These are phyloP conservation scores for Rhizoclosmatium sp. DNA, from an alignment of 192 early-diverging fungal species.

Conservation along the genomic window DNA sequence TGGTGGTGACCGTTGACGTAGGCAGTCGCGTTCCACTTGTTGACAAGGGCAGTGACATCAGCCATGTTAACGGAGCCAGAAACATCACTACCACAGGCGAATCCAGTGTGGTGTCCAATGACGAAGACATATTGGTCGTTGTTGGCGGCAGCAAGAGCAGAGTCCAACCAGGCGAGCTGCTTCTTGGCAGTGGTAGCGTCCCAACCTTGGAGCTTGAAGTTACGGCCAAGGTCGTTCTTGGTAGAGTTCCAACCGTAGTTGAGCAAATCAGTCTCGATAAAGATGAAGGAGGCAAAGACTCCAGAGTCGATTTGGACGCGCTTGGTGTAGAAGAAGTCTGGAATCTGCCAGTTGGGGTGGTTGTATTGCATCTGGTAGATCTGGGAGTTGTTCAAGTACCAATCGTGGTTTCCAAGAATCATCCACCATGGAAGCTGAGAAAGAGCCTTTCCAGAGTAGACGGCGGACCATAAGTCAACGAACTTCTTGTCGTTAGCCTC, in stretches of 20 bases:
- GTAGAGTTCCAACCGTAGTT: constrained; percentile 23
- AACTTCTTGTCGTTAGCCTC: constrained; percentile 16
- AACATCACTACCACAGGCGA: constrained; percentile 17
- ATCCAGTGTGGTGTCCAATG: constrained; percentile 22
- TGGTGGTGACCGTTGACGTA: constrained; percentile 33
- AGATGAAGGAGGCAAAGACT: constrained; percentile 20
- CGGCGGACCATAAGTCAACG: neutral
- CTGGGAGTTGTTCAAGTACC: constrained; percentile 16
- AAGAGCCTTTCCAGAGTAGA: neutral
- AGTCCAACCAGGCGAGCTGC: constrained; percentile 29
- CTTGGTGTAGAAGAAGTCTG: constrained; percentile 27
- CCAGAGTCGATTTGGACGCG: neutral
- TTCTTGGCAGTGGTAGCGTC: neutral
- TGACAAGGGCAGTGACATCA: neutral
- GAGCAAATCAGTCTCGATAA: constrained; percentile 35
- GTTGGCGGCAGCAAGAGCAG: neutral
- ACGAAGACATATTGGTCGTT: constrained; percentile 29
- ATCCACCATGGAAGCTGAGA: constrained; percentile 28
- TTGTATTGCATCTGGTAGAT: neutral
- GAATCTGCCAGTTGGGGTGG: neutral
- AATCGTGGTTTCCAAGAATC: constrained; percentile 30
- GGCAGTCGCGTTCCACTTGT: constrained; percentile 15
- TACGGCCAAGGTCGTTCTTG: neutral
- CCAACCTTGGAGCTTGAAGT: constrained; percentile 23
- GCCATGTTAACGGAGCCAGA: neutral